phyloP scores from a whole-genome alignment of 768 basidiomycete species.

The Suillus brevipes region DNA sequence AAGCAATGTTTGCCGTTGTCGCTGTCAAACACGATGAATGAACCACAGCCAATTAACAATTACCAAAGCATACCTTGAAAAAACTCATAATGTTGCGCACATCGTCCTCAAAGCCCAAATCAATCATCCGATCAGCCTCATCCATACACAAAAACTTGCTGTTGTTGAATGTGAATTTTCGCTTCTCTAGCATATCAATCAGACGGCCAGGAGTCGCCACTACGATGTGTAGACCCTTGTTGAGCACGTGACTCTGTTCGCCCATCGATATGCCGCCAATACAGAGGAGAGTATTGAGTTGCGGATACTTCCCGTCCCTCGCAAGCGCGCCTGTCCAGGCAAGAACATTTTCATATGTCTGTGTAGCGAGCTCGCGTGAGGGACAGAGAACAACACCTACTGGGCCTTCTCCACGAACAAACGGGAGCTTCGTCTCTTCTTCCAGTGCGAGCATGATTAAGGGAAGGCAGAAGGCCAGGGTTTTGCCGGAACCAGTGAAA shows the following conservation, averaged over 20 bases:
- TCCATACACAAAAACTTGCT: slow-evolving; percentile 99
- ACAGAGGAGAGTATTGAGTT: slow-evolving; percentile 84
- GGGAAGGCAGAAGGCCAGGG: slow-evolving; percentile 97
- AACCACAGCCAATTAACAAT: slow-evolving; percentile 3
- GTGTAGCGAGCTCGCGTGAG: slow-evolving; percentile 93
- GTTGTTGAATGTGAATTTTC: slow-evolving; percentile 84
- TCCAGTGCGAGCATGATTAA: slow-evolving; percentile 95
- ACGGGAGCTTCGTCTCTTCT: slow-evolving; percentile 88
- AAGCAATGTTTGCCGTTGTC: slow-evolving; percentile 93
- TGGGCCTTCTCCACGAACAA: slow-evolving; percentile 92
- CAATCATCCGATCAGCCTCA: slow-evolving; percentile 99
- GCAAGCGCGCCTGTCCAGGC: slow-evolving; percentile 82
- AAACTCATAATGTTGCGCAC: slow-evolving; percentile 99
- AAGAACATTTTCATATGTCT: slow-evolving; percentile 94
- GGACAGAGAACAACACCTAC: slow-evolving; percentile 97
- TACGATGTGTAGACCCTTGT: slow-evolving; percentile 91
- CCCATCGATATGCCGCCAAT: slow-evolving; percentile 99
- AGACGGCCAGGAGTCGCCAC: slow-evolving; percentile 96
- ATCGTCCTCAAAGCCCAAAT: slow-evolving; percentile 98
- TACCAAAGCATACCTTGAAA: slow-evolving; percentile 69
- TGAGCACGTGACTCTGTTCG: slow-evolving; percentile 91
- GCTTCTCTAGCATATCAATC: slow-evolving; percentile 98
- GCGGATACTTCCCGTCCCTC: slow-evolving; percentile 81
- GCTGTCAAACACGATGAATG: slow-evolving; percentile 42
- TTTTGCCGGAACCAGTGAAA: slow-evolving; percentile 98